Evolutionary conservation across 2,329 filamentous ascomycete genomes (phyloP).

Genomic region (Xylaria sp.): DNA sequence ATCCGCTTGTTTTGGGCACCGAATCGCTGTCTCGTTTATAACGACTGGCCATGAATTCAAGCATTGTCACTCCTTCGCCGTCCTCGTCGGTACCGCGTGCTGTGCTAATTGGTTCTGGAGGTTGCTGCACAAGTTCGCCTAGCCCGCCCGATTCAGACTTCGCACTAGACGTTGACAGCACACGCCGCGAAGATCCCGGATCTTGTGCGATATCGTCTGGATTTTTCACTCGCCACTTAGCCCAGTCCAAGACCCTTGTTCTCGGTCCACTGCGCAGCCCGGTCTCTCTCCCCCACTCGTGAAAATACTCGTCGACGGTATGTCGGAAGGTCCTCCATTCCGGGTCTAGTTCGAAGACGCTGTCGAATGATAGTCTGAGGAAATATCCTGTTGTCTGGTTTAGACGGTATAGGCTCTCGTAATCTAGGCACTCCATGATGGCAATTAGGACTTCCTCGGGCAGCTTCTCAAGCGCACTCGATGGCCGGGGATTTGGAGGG

Average conservation of each 20-base stretch:
- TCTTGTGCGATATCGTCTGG: neutral
- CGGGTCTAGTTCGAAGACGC: conserved; percentile 28
- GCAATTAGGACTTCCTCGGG: conserved; percentile 37
- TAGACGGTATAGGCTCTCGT: conserved; percentile 37
- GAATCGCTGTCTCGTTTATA: neutral
- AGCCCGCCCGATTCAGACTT: neutral
- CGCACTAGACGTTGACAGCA: no score
- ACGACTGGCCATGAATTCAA: conserved; percentile 26
- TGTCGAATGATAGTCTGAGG: conserved; percentile 36
- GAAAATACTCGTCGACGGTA: conserved; percentile 16
- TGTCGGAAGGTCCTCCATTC: conserved; percentile 35
- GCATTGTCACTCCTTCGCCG: conserved; percentile 29
- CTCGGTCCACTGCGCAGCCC: conserved; percentile 14
- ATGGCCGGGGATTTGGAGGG: neutral
- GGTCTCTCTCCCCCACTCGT: neutral
- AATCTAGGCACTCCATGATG: conserved; percentile 37
- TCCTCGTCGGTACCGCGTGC: neutral
- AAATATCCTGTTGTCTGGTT: conserved; percentile 35
- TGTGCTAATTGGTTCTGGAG: neutral
- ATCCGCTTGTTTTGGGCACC: neutral
- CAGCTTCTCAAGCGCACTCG: conserved; percentile 34
- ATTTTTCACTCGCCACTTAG: neutral
- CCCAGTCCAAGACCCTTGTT: neutral
- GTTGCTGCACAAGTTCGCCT: neutral
- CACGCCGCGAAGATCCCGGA: neutral